Conservation (phyloP, 129 eudicot species). For the Cynara cardunculus region DNA sequence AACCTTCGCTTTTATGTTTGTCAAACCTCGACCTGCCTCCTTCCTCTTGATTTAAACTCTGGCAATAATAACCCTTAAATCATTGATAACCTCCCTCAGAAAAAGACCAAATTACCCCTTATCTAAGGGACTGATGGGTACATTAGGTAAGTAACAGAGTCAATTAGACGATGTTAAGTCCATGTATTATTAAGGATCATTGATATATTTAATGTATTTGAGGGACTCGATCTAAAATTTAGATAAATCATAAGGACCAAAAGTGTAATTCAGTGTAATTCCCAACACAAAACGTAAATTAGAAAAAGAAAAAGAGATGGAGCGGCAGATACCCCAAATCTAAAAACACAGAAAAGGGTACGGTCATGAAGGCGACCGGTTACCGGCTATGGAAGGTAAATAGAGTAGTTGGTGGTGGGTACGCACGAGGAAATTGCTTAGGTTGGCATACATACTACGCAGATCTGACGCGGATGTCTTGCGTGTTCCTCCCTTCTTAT, state of each 20-base stretch:
- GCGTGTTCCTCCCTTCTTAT: neutral
- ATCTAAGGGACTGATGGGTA: neutral
- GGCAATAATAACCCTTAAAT: neutral
- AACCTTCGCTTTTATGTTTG: neutral
- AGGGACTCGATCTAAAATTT: neutral
- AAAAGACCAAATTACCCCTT: neutral
- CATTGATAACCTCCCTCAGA: neutral
- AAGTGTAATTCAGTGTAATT: neutral
- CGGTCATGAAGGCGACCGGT: neutral
- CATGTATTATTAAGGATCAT: neutral
- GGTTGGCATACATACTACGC: neutral
- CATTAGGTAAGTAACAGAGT: neutral
- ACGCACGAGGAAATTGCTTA: slow-evolving; percentile 4
- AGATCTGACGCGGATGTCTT: slow-evolving; percentile 15
- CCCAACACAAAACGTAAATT: neutral
- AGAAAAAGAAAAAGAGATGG: neutral
- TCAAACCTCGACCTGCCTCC: neutral
- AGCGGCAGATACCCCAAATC: neutral
- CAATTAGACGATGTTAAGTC: neutral
- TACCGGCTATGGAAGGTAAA: neutral
- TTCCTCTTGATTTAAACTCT: neutral
- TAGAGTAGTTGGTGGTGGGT: neutral
- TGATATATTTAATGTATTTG: neutral
- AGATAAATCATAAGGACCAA: neutral
- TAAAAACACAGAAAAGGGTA: neutral